phyloP scores from a whole-genome alignment of 768 basidiomycete genomes.

The Panus rudis region DNA sequence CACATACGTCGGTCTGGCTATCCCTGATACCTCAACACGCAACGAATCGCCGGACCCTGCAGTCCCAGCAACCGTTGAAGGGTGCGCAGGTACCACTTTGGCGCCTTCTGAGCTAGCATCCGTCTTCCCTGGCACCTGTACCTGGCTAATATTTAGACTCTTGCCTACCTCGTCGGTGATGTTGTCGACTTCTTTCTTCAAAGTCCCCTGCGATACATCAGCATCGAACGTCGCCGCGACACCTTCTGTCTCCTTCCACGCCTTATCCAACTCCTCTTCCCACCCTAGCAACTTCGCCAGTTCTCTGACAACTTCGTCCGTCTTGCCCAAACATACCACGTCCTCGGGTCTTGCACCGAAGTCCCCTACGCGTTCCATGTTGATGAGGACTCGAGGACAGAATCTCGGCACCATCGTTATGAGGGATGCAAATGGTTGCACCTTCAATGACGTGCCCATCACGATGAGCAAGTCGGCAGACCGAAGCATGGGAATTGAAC shows the following conservation, averaged over 20 bases:
- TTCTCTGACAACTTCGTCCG: slow-evolving; percentile 58
- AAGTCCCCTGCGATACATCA: slow-evolving; percentile 1
- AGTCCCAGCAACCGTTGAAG: too few relatives aligned
- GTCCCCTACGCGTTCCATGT: slow-evolving; percentile 74
- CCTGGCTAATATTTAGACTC: slow-evolving; percentile 18
- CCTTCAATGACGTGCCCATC: slow-evolving; percentile 84
- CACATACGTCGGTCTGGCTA: too few relatives aligned
- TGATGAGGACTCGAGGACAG: slow-evolving; percentile 85
- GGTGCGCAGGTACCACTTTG: too few relatives aligned
- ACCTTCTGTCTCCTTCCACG: slow-evolving; percentile 18
- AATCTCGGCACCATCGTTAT: slow-evolving; percentile 38
- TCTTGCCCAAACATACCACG: slow-evolving; percentile 59
- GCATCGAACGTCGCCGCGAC: slow-evolving; percentile 6
- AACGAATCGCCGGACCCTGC: too few relatives aligned
- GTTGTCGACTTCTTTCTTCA: slow-evolving; percentile 27
- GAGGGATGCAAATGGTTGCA: slow-evolving; percentile 83
- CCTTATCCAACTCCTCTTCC: slow-evolving; percentile 30
- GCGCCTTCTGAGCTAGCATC: too few relatives aligned
- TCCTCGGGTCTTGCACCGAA: slow-evolving; percentile 50
- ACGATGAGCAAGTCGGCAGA: slow-evolving; percentile 84
- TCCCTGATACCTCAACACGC: too few relatives aligned
- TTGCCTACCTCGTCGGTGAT: slow-evolving; percentile 28
- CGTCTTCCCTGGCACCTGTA: background rate
- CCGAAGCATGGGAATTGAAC: slow-evolving; percentile 42
- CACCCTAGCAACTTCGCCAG: slow-evolving; percentile 69